Base-by-base conservation (phyloP, 768 basidiomycete genomes). In the Leucosporidium scottii region DNA sequence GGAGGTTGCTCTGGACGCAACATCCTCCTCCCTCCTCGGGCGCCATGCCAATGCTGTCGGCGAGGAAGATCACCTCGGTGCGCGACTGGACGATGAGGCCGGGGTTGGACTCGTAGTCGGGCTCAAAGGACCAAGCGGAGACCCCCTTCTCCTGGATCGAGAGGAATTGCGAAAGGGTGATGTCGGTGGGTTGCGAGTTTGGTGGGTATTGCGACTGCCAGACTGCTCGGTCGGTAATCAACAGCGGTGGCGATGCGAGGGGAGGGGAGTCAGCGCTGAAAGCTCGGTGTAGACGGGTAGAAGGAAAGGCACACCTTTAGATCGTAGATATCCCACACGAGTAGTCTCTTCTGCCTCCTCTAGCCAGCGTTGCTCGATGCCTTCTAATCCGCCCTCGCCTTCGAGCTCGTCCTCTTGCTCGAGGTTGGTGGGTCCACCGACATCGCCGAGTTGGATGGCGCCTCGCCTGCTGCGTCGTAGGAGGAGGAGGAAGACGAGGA, bases 121-220 rank as follows among this genome's bases (percentile, higher is more conserved):
- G 96, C 78, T 99, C 96, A 77, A 99, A 99, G 49, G 87, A 93
- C 96, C 96, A 99, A 23, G 96, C 96, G 31, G 93, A 94, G 55
- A 99, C 94, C 72, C 96, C 96, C 76, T 99, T 99, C 80, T 99
- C 96, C 78, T 99, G 96, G 66, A 99, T 99, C 31, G 93, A 93
- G 27, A 99, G 86, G 80, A 98, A 98, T 76, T 99, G 96, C 13
- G 94, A 94, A 62, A 99, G 82, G 1, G 94, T 99, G 79, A 99
- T 98, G 78, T 99, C 96, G 61, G 94, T 93, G 28, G 93, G 91
- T 54, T 88, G 82, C n/a, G 96, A 98, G 77, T 94, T 92, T 39
- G 96, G 93, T 7, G 90, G 91, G 73, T 80, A 80, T 78, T 93
- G 93, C 77, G 90, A 87, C 30, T 81, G 81, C 76, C 77, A 81